Base-by-base conservation (phyloP, 2,329 filamentous ascomycete genomes). In the Exophiala oligosperma region DNA sequence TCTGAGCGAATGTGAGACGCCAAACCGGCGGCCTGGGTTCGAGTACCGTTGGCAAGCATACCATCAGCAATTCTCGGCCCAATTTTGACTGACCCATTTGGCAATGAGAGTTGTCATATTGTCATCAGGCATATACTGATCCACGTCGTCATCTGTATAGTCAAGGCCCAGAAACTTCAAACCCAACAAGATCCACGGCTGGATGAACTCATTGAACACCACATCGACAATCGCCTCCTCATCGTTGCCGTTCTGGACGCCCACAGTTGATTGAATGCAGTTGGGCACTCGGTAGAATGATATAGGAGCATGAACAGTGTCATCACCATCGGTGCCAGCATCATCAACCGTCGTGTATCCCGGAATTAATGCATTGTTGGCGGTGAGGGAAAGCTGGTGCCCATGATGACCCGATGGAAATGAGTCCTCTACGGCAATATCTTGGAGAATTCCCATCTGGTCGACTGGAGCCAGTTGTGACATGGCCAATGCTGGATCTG, bases 301-400 rank as follows among this genome's bases (percentile, higher is more conserved):
- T 63, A 97, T 86, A 1, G 83, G 79, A 14, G 84, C 78, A 72
- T 97, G 94, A 1, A 95, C 73, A 0, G 93, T 96, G 70, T 99
- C 94, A 70, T 99, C 94, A 43, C 94, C 94, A 64, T 96, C 90
- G 3, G 76, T 75, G 49, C 92, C 91, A 4, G 86, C 83, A 68
- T 96, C 93, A 69, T 99, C 94, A 55, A 81, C 80, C 9, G 94
- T 99, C 0, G 90, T 97, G 76, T 97, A 97, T 1, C 94, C 94
- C 0, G 86, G 87, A 17, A 77, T 70, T 1, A 89, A 76, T 43
- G 76, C 35, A 21, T 17, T 32, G 40, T 60, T 46, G 24, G 9
- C 29, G 5, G 54, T 43, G 12, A 77, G 52, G 2, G 70, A 70
- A 11, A 67, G 70, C 62, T 77, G 75, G 5, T 56, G 47, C 12